Evolutionary conservation across 495 filamentous ascomycete species (phyloP).

Genomic region (Lasiosphaeriaceae sp.): DNA sequence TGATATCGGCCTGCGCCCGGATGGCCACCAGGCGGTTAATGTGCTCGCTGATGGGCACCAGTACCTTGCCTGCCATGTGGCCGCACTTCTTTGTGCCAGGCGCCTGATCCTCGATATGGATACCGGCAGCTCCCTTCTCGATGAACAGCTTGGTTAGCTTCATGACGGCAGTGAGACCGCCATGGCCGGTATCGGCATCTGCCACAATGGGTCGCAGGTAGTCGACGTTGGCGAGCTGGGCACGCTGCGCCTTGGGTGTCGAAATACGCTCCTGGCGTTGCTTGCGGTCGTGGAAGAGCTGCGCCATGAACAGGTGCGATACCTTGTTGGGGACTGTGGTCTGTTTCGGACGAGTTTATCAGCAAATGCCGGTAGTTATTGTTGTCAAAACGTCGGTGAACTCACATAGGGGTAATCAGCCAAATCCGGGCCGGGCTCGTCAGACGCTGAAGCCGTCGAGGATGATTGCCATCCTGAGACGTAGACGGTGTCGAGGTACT

Average conservation of each 20-base stretch:
- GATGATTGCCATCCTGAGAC: conserved; percentile 99
- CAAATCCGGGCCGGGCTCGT: conserved; percentile 96
- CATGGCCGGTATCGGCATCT: conserved; percentile 96
- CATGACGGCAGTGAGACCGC: conserved; percentile 95
- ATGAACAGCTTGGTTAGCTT: conserved; percentile 98
- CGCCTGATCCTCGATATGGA: conserved; percentile 98
- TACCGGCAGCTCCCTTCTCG: conserved; percentile 94
- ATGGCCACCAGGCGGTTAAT: conserved; percentile 98
- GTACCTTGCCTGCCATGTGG: conserved; percentile 98
- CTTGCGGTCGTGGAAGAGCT: conserved; percentile 99
- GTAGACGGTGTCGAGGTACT: conserved; percentile 97
- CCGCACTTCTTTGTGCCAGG: conserved; percentile 99
- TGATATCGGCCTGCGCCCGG: conserved; percentile 96
- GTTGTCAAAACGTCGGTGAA: too few relatives aligned
- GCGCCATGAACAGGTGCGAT: conserved; percentile 91
- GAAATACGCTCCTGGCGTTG: conserved; percentile 91
- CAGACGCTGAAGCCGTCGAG: conserved; percentile 86
- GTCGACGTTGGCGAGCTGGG: conserved; percentile 76
- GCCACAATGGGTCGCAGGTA: conserved; percentile 95
- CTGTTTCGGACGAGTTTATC: conserved; percentile 37
- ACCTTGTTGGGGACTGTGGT: conserved; percentile 99
- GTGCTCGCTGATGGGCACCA: conserved; percentile 96
- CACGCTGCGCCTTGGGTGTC: conserved; percentile 67
- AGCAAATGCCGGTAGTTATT: too few relatives aligned
- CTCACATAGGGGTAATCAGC: conserved; percentile 95